These are phyloP conservation scores for Solanum neorickii DNA, from an alignment of 257 asterid species.

Conservation along the genomic window DNA sequence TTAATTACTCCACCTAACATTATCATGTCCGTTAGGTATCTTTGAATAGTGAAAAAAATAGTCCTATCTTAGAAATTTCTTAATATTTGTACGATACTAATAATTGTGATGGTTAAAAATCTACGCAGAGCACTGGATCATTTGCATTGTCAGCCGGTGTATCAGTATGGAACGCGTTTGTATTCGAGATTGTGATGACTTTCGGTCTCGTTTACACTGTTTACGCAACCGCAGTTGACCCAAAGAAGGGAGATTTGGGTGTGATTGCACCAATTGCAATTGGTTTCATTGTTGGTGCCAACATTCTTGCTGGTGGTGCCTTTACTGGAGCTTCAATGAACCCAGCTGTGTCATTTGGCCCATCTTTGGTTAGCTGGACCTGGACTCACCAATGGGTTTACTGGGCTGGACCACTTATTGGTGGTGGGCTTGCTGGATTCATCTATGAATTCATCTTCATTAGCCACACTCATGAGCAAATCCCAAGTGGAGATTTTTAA, in stretches of 20 bases:
- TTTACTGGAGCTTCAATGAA: conserved; percentile 83
- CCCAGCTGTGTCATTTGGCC: conserved; percentile 77
- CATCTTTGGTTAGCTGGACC: conserved; percentile 45
- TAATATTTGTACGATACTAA: not conserved
- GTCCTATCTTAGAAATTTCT: not conserved
- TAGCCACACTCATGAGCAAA: conserved; percentile 33
- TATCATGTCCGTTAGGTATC: not conserved
- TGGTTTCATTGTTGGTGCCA: conserved; percentile 65
- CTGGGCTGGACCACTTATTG: conserved; percentile 73
- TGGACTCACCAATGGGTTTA: conserved; percentile 66
- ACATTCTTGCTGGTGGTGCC: conserved; percentile 61
- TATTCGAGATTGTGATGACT: conserved; percentile 68
- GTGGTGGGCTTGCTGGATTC: conserved; percentile 50
- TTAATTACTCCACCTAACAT: not conserved
- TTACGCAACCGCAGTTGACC: conserved; percentile 67
- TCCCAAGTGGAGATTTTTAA: conserved; percentile 24
- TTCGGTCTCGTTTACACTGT: conserved; percentile 77
- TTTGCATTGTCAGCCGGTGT: conserved; percentile 24
- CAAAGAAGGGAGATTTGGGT: conserved; percentile 59
- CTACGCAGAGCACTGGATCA: conserved; percentile 4
- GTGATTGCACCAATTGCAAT: conserved; percentile 59
- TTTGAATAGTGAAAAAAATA: not conserved
- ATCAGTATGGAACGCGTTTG: conserved; percentile 43
- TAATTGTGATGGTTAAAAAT: not conserved
- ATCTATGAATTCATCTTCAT: conserved; percentile 53